These are phyloP conservation scores for Cryptococcus sp. DNA, from an alignment of 1,284 basidiomycete species.

Conservation along the genomic window DNA sequence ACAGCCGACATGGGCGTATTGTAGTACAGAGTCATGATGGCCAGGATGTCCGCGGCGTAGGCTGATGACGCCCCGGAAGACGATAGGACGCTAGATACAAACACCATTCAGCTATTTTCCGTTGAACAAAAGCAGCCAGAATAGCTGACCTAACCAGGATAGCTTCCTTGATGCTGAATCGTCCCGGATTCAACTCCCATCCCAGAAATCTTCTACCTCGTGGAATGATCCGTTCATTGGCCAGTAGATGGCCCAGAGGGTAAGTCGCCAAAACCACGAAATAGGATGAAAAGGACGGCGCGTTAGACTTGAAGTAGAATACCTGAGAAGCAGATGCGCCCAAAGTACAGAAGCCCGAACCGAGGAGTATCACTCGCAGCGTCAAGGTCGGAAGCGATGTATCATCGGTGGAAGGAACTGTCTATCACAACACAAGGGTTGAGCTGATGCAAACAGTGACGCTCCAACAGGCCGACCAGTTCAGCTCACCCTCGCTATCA, in stretches of 20 bases:
- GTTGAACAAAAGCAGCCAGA: no score
- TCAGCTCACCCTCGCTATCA: slow-evolving; percentile 37
- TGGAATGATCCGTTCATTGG: slow-evolving; percentile 39
- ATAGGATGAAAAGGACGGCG: slow-evolving; percentile 58
- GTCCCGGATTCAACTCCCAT: slow-evolving; percentile 56
- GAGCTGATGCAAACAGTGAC: no score
- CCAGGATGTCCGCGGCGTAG: slow-evolving; percentile 55
- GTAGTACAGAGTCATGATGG: slow-evolving; percentile 56
- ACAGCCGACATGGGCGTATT: slow-evolving; percentile 48
- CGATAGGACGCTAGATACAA: slow-evolving; percentile 57
- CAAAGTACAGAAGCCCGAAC: slow-evolving; percentile 57
- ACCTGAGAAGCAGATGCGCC: slow-evolving; percentile 57
- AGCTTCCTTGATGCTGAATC: slow-evolving; percentile 56
- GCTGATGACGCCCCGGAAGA: slow-evolving; percentile 54
- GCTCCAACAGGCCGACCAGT: neutral
- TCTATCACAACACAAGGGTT: slow-evolving; percentile 26
- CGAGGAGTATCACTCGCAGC: slow-evolving; percentile 57
- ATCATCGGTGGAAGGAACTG: slow-evolving; percentile 60
- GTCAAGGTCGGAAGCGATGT: slow-evolving; percentile 58
- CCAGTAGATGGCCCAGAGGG: slow-evolving; percentile 54
- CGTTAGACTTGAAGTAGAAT: slow-evolving; percentile 57
- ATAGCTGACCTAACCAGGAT: slow-evolving; percentile 44
- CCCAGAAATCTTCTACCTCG: slow-evolving; percentile 36
- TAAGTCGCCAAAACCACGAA: slow-evolving; percentile 59
- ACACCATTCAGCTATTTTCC: neutral